Base-by-base conservation (phyloP, 495 filamentous ascomycete species). In the Xylaria nigripes region DNA sequence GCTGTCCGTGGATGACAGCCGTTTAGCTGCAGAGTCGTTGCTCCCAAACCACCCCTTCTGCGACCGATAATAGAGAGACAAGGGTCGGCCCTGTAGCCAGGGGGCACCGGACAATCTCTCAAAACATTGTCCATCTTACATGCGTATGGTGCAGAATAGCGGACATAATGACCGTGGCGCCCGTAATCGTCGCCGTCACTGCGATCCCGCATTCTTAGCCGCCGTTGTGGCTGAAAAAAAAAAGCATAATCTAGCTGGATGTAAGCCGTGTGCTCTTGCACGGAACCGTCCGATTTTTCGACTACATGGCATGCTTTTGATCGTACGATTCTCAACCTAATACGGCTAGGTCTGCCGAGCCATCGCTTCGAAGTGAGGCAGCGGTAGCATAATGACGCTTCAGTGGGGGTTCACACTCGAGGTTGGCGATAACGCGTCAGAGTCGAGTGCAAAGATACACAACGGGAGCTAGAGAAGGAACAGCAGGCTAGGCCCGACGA, bases 241-340 rank as follows among this genome's bases (percentile, higher is more conserved):
- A n/a, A 55, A 43, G 46, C 53, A 55, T 49, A 55, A 55, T 45
- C 46, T 45, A 45, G 53, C 49, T 36, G 53, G 38, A 46, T 24
- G 45, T 50, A 45, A 46, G 46, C 53, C 46, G 19, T 55, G 45
- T 48, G 47, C 45, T 47, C 52, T 42, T 50, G 46, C 48, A 55
- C 53, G 53, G 53, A 29, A 27, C 53, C 53, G 53, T 55, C 53
- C 53, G 53, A 55, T 50, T 36, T 29, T 38, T 49, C 25, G 27
- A 43, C 29, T 49, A 48, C 45, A 55, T 55, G 53, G 23, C 53
- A 49, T 55, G 53, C 53, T 55, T 43, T 48, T 38, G 4, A 55
- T 55, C 53, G 41, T 55, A 55, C 46, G 53, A 55, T 55, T 16
- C 13, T 7, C 19, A 45, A 25, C 53, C 45, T 3, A 50, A 48